phyloP scores from a whole-genome alignment of 768 basidiomycete genomes.

The Mycena rosella region DNA sequence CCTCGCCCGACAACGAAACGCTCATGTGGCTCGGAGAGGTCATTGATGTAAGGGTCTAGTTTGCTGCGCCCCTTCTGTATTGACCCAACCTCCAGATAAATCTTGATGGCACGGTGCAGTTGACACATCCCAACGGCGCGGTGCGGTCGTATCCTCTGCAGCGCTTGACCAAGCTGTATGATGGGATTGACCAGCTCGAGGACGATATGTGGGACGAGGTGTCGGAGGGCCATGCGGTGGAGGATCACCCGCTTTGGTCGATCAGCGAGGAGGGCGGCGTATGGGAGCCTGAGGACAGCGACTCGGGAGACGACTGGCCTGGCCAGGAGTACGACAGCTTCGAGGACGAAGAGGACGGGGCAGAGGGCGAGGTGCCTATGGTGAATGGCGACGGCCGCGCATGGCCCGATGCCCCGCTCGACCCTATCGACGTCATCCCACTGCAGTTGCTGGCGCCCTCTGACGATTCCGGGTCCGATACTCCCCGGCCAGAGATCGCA shows the following conservation, averaged over 20 bases:
- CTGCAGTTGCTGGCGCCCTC: background rate
- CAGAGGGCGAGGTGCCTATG: slow-evolving; percentile 29
- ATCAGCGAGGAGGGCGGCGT: slow-evolving; percentile 57
- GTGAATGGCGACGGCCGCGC: slow-evolving; percentile 10
- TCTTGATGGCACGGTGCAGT: slow-evolving; percentile 78
- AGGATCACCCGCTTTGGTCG: slow-evolving; percentile 57
- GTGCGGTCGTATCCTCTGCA: slow-evolving; percentile 68
- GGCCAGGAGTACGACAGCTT: slow-evolving; percentile 42
- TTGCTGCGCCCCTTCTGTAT: slow-evolving; percentile 21
- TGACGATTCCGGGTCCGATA: background rate
- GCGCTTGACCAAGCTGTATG: slow-evolving; percentile 81
- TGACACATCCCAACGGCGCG: slow-evolving; percentile 74
- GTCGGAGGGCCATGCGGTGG: slow-evolving; percentile 54
- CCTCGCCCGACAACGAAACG: slow-evolving; percentile 52
- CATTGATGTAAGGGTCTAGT: slow-evolving; percentile 63
- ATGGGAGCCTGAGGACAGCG: slow-evolving; percentile 60
- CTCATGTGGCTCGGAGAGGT: slow-evolving; percentile 93
- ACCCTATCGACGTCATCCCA: slow-evolving; percentile 16
- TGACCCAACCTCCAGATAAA: slow-evolving; percentile 62
- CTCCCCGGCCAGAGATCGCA: slow-evolving; percentile 13
- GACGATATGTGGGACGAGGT: slow-evolving; percentile 73
- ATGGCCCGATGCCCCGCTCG: slow-evolving; percentile 16
- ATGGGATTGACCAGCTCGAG: slow-evolving; percentile 85
- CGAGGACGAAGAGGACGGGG: slow-evolving; percentile 41
- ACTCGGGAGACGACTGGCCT: slow-evolving; percentile 53